Conservation (phyloP, 495 filamentous ascomycete species). For the Neurospora sp. region DNA sequence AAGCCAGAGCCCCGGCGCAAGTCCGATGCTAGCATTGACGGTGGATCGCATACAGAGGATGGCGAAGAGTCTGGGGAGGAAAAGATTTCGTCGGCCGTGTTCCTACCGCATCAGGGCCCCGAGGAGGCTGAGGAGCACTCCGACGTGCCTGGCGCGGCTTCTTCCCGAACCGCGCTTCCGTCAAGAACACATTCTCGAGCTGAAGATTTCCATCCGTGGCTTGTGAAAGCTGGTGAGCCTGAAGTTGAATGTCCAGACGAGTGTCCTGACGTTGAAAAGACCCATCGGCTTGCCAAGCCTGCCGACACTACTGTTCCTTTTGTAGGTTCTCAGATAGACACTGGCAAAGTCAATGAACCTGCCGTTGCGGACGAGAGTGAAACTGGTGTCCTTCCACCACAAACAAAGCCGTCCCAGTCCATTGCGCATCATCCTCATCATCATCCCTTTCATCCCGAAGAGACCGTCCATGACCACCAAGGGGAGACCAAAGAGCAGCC, state of each 20-base stretch:
- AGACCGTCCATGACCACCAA: conserved; percentile 38
- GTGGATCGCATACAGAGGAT: conserved; percentile 43
- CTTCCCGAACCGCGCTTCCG: conserved; percentile 8
- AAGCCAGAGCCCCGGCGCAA: conserved; percentile 12
- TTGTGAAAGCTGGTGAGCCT: conserved; percentile 40
- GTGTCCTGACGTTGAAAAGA: conserved; percentile 11
- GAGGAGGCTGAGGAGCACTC: conserved; percentile 39
- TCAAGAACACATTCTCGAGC: conserved; percentile 20
- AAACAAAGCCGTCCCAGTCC: conserved; percentile 21
- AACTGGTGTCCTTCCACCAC: conserved; percentile 8
- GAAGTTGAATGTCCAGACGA: conserved; percentile 27
- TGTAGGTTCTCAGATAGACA: conserved; percentile 21
- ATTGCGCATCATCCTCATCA: conserved; percentile 19
- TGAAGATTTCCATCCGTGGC: conserved; percentile 37
- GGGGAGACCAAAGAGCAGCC: conserved; percentile 44
- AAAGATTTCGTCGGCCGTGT: conserved; percentile 89
- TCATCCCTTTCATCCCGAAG: conserved; percentile 16
- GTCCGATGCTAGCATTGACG: conserved; percentile 22
- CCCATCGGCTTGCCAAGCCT: conserved; percentile 10
- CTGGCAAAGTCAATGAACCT: conserved; percentile 25
- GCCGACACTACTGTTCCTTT: conserved; percentile 9
- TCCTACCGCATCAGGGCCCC: conserved; percentile 75
- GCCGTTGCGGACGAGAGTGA: conserved; percentile 32
- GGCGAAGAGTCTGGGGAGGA: conserved; percentile 84
- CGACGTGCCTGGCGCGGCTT: conserved; percentile 27